Evolutionary conservation across 805 yeast species (phyloP).

Genomic region (Candida nanaspora): DNA sequence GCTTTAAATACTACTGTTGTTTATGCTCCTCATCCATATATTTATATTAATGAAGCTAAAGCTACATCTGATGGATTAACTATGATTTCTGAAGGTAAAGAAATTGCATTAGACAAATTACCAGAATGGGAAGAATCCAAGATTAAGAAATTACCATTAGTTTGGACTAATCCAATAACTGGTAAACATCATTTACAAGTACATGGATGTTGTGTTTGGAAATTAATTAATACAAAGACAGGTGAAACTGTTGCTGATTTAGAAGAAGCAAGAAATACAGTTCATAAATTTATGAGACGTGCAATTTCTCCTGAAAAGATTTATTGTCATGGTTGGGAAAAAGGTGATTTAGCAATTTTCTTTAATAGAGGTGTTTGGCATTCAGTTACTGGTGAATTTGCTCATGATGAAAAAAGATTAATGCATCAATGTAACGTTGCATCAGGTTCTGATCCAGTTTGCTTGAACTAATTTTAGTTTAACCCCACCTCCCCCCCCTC

Average conservation of each 20-base stretch:
- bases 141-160: conserved; percentile 73
- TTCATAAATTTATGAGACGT: conserved; percentile 76
- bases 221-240: conserved; percentile 42
- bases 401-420: conserved; percentile 66
- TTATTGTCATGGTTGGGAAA: conserved; percentile 76
- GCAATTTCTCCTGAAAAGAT: conserved; percentile 69
- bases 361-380: conserved; percentile 90
- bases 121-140: conserved; percentile 82
- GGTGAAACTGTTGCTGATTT: conserved; percentile 59
- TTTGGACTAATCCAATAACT: conserved; percentile 89
- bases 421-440: conserved; percentile 96
- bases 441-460: conserved; percentile 62
- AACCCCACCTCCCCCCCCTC: no score
- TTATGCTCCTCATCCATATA: conserved; percentile 91
- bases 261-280: conserved; percentile 66
- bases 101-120: conserved; percentile 54
- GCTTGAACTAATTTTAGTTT: conserved; percentile 5
- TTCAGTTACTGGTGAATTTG: conserved; percentile 85
- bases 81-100: conserved; percentile 76
- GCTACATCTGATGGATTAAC: conserved; percentile 86
- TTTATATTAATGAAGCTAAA: conserved; percentile 69
- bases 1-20: conserved; percentile 76
- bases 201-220: conserved; percentile 81
- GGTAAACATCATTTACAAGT: conserved; percentile 77
- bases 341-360: conserved; percentile 82